These are phyloP conservation scores for Auriscalpium orientale DNA, from an alignment of 768 basidiomycete species.

Conservation along the genomic window DNA sequence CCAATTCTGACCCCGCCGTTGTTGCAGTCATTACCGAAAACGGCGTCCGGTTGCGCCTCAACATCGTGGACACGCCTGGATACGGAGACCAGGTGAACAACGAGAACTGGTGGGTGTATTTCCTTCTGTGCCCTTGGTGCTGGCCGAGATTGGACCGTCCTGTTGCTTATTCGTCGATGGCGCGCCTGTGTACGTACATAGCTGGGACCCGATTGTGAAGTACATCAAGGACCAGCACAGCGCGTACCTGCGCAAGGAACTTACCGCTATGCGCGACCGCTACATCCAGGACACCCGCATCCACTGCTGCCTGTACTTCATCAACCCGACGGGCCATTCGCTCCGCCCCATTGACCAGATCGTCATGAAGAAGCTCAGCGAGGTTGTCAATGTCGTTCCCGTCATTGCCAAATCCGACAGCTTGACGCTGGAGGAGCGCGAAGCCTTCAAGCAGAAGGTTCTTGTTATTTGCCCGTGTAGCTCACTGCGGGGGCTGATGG, in stretches of 20 bases:
- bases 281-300: constrained; percentile 98
- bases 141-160: background rate
- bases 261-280: constrained; percentile 97
- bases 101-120: constrained; percentile 75
- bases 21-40: constrained; percentile 87
- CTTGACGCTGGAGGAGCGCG: constrained; percentile 88
- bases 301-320: constrained; percentile 97
- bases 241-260: constrained; percentile 96
- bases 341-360: constrained; percentile 95
- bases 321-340: constrained; percentile 97
- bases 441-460: constrained; percentile 88
- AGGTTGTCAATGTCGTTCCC: constrained; percentile 99
- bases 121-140: background rate
- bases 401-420: constrained; percentile 97
- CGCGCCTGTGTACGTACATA: constrained; percentile 21
- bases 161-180: background rate
- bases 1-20: background rate
- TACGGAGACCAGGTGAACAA: constrained; percentile 99
- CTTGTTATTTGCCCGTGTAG: constrained; percentile 8
- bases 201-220: constrained; percentile 98
- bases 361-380: constrained; percentile 98
- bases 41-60: constrained; percentile 87
- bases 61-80: constrained; percentile 98
- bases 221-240: constrained; percentile 99
- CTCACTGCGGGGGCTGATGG: constrained; percentile 6